A percentile compares a stretch with the other conserved stretches of the same genome.
Conservation (phyloP, 2,329 filamentous ascomycete species). For the Colletotrichum siamense region DNA sequence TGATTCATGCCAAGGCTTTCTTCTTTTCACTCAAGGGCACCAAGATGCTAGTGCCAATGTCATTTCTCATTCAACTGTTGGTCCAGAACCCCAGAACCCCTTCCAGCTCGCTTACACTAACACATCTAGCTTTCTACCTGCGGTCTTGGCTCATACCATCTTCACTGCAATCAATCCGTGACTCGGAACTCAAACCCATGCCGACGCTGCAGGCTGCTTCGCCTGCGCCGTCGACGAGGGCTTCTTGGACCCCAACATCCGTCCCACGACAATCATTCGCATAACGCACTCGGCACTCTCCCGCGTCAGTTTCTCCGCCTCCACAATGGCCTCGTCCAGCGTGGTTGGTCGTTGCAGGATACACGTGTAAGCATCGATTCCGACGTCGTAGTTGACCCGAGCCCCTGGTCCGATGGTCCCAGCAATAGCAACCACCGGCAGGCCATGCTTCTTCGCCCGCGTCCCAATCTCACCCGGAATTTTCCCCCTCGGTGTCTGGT, state of each 20-base stretch:
- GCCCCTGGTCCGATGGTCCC: slow-evolving; percentile 40
- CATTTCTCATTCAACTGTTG: slow-evolving; percentile 1
- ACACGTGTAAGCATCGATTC: slow-evolving; percentile 38
- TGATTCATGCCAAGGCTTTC: slow-evolving; percentile 11
- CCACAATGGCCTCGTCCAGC: slow-evolving; percentile 32
- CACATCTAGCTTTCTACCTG: not conserved
- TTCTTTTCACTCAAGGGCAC: slow-evolving; percentile 4
- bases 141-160: slow-evolving; percentile 11
- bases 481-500: slow-evolving; percentile 56
- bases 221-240: not conserved
- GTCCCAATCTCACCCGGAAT: slow-evolving; percentile 58
- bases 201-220: not conserved
- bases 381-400: slow-evolving; percentile 37
- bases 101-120: not conserved
- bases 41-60: slow-evolving; percentile 2
- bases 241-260: slow-evolving; percentile 28
- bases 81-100: not conserved
- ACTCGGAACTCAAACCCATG: not conserved
- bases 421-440: slow-evolving; percentile 48
- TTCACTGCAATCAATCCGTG: not conserved
- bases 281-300: slow-evolving; percentile 39
- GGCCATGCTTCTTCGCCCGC: slow-evolving; percentile 47
- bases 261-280: slow-evolving; percentile 35
- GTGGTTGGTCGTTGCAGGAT: slow-evolving; percentile 36
- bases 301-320: slow-evolving; percentile 34